Evolutionary conservation across 768 basidiomycete genomes (phyloP), one percentile per base, ranked within the genome.

Genomic region (Tephrocybe sp.): DNA sequence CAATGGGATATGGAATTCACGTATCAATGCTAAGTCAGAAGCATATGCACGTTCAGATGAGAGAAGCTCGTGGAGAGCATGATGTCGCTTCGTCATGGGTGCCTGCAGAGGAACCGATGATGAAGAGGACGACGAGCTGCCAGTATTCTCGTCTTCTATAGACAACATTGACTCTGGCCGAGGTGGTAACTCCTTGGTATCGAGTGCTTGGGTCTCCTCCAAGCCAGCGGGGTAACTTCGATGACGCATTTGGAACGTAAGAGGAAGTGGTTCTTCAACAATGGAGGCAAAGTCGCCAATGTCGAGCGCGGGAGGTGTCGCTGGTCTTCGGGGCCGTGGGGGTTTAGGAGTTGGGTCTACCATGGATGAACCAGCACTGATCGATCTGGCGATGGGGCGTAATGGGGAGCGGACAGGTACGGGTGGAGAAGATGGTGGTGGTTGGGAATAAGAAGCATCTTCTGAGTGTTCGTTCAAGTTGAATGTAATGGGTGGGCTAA

Each of bases 11-110:
- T 92, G 85, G 20, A 92, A 77, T 53, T 88, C 84, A 47, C 84
- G 76, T 55, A 92, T 82, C 48, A 92, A 72, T 13, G 84, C 85
- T 22, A 93, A 73, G 72, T 92, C 91, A n/a, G 83, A 83, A 11
- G 90, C 85, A 66, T 92, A 92, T 1, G 87, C 85, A 22, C 87
- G 75, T 62, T 93, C 90, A 17, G 87, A 88, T 10, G 85, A 81
- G 39, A 92, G 75, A 22, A 93, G 68, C 57, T 93, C 91, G 45
- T 82, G 78, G 17, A 92, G 71, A 8, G 89, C 89, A 64, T 92
- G 86, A 19, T 82, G 76, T 33, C 91, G 79, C 68, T 92, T 92
- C 22, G 84, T 77, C 61, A 82, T 72, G 17, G 68, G 60, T n/a
- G 69, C 62, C 11, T 63, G 60, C 33, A 52, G 55, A 16, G 55